Evolutionary conservation across 495 filamentous ascomycete species (phyloP), one percentile per base, ranked within the genome.

Genomic region (Penicillium soppii): DNA sequence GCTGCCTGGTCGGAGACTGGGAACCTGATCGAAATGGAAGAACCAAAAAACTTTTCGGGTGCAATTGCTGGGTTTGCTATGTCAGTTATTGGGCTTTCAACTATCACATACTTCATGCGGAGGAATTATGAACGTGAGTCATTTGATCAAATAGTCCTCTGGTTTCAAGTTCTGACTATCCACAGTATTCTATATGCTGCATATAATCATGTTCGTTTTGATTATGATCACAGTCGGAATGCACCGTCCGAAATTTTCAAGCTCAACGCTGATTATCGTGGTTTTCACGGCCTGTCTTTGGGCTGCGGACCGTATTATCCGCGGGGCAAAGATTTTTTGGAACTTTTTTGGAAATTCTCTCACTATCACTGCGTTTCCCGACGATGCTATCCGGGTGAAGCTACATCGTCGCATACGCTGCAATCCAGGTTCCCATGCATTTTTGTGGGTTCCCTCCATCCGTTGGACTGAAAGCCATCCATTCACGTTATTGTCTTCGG

Each of bases 361-460:
- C 7, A 79, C 68, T 5, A 40, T 84, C 6, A 73, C 78, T 22
- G 72, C 82, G 17, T 70, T 85, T 1, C 72, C 82, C 0, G 65
- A 79, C 37, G 71, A 78, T 10, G 82, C 77, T 20, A 82, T 80
- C 15, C 73, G 80, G 33, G 68, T 84, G 20, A 69, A 78, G 2
- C 63, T 85, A 33, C 71, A 73, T 52, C 78, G 77, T 47, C 64
- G 68, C 1, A 48, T 64, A 8, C 59, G 70, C 19, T 74, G 71
- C 1, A 60, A 61, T 16, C 75, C 81, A 12, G 81, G 80, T 10
- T 81, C 81, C 44, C 82, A 85, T 53, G 79, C 77, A 52, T 85
- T 82, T 49, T 59, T 84, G 29, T 83, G 74, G 74, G 72, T 83
- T 8, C 82, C 81, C 1, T 63, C 67, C n/a, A 76, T 84, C 35